These are phyloP conservation scores for Cryptosporidium felis DNA, from an alignment of 169 alveolate genomes.

Conservation along the genomic window DNA sequence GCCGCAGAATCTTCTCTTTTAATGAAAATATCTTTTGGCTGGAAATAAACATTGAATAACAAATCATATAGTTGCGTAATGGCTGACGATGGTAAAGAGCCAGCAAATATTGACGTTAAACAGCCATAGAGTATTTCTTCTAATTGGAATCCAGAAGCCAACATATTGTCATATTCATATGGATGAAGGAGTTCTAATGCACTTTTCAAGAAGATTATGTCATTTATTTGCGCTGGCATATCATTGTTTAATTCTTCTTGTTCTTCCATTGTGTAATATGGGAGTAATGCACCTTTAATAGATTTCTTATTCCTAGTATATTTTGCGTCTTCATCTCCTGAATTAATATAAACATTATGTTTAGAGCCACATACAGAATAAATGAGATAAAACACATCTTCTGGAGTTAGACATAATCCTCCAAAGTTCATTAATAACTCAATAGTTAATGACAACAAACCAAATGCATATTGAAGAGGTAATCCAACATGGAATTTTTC, in stretches of 20 bases:
- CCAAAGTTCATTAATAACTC: constrained; percentile 67
- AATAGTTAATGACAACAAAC: constrained; percentile 39
- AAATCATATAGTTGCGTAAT: constrained; percentile 58
- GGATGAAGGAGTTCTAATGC: constrained; percentile 59
- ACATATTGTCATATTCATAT: constrained; percentile 66
- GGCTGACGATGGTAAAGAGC: constrained; percentile 63
- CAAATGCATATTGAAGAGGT: constrained; percentile 68
- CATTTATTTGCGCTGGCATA: constrained; percentile 66
- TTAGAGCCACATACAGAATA: constrained; percentile 65
- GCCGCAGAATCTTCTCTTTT: neutral
- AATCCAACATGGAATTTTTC: constrained; percentile 70
- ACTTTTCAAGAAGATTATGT: constrained; percentile 46
- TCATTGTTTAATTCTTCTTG: constrained; percentile 50
- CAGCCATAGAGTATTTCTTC: constrained; percentile 57
- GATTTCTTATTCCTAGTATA: constrained; percentile 23
- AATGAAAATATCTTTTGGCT: constrained; percentile 54
- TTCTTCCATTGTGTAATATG: constrained; percentile 55
- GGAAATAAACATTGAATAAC: constrained; percentile 61
- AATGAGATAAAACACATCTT: constrained; percentile 55
- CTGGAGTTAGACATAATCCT: constrained; percentile 52
- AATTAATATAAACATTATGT: constrained; percentile 8
- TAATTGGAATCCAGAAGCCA: constrained; percentile 68
- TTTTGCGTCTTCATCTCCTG: neutral
- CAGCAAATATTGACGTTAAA: constrained; percentile 62
- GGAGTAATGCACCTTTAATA: constrained; percentile 53